Base-by-base conservation (phyloP, 352 stramenopile species). In the Aphanomyces astaci region DNA sequence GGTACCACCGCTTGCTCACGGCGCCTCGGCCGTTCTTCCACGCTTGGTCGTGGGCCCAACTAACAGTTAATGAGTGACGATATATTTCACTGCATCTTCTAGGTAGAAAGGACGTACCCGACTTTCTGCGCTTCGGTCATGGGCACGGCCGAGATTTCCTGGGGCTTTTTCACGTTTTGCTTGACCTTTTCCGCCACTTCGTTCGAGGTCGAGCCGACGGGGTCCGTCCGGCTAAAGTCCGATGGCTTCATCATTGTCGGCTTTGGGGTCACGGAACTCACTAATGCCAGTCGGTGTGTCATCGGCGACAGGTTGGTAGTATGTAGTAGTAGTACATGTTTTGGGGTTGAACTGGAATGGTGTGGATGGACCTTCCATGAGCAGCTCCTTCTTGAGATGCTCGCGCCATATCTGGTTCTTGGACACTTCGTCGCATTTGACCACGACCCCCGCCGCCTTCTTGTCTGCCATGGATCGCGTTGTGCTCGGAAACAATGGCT, bases 331-430 rank as follows among this genome's bases (percentile, higher is more conserved):
- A 9, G 57, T 77, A 94, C 85, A 43, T 10, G 80, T 92, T 51
- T 90, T 94, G 4, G 84, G 83, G 64, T 94, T 94, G 68, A 92
- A 76, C 70, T 94, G 85, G 72, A 94, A 94, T 3, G 79, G 79
- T 24, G 85, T 94, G 4, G 90, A 72, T 19, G 76, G 71, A 46
- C 83, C 83, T 66, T 94, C 85, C 73, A 87, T 82, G 60, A 81
- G 71, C 71, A 92, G 90, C 55, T 94, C 85, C 33, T 84, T 90
- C 70, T 88, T 88, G 64, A 94, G 78, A 54, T 92, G 85, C 70
- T 94, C 85, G n/a, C 85, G 83, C 83, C 83, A 94, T 73, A 94
- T 94, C 76, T 94, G 85, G 70, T 94, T 94, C 57, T 81, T 79
- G 30, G 83, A 80, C 57, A 94, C 85, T 71, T 94, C 85, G 73